Conservation (phyloP, 2,329 filamentous ascomycete species). For the Ophiostoma ulmi region DNA sequence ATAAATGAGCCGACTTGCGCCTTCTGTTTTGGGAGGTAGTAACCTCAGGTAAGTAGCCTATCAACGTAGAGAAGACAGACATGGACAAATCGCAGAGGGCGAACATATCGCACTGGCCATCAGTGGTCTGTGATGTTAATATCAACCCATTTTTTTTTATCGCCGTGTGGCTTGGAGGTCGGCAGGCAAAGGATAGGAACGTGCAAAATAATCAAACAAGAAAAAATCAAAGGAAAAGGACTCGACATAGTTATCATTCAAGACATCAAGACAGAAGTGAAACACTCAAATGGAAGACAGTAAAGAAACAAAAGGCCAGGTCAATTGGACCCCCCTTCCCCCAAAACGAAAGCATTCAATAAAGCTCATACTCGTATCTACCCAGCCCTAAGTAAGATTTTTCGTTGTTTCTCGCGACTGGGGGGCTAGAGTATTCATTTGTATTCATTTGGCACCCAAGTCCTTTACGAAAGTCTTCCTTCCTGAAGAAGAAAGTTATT, state of each 20-base stretch:
- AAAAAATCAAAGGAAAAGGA: not conserved
- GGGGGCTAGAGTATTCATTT: too few species aligned
- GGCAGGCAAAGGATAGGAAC: not conserved
- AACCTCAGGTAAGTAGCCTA: not conserved
- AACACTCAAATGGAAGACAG: not conserved
- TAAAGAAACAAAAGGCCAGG: not conserved
- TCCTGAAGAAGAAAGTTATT: not conserved
- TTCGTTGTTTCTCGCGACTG: not conserved
- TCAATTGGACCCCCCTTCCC: too few species aligned
- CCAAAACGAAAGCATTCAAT: not conserved
- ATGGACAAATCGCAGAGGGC: not conserved
- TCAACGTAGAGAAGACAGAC: not conserved
- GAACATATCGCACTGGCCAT: not conserved
- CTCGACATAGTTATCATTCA: not conserved
- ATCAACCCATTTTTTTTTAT: not conserved
- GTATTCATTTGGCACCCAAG: not conserved
- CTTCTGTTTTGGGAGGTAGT: not conserved
- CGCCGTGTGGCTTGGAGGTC: not conserved
- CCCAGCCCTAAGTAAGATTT: slow-evolving; percentile 1
- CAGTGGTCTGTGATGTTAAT: not conserved
- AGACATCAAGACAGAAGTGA: not conserved
- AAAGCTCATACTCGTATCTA: not conserved
- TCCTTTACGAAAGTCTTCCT: not conserved
- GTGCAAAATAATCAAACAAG: not conserved
- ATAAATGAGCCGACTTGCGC: not conserved